Percentiles rank a stretch among this genome's conserved stretches.
Conservation (phyloP, 2,329 filamentous ascomycete genomes). For the Colletotrichum orchidophilum region DNA sequence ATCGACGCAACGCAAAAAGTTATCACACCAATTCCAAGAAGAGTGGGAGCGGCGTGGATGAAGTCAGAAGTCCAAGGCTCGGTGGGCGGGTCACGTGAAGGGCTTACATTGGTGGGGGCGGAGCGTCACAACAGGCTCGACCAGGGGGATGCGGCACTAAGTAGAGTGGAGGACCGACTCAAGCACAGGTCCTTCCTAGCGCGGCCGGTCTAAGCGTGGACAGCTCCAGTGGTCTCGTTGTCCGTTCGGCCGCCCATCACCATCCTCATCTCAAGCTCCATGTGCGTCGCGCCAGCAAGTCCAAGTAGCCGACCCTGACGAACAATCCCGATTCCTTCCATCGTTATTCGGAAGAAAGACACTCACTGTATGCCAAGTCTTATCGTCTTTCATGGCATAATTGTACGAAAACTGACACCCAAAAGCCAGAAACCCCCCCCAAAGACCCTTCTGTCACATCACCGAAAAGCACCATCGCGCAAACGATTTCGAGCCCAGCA, state of each 20-base stretch:
- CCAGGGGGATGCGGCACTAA: slow-evolving; percentile 6
- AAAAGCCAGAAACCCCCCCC: not conserved
- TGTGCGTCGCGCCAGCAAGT: slow-evolving; percentile 1
- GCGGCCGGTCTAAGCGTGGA: slow-evolving; percentile 23
- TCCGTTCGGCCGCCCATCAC: slow-evolving; percentile 22
- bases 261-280: slow-evolving; percentile 7
- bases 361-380: not conserved
- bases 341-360: not conserved
- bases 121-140: slow-evolving; percentile 17
- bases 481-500: slow-evolving; percentile 56
- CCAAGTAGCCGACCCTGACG: not conserved
- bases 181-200: slow-evolving; percentile 8
- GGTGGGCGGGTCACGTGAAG: slow-evolving; percentile 34
- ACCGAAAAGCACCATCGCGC: slow-evolving; percentile 30
- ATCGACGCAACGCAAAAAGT: slow-evolving; percentile 31
- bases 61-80: slow-evolving; percentile 31
- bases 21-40: slow-evolving; percentile 4
- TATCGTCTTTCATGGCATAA: not conserved
- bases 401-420: not conserved
- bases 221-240: slow-evolving; percentile 31
- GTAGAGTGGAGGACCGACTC: slow-evolving; percentile 21
- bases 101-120: slow-evolving; percentile 32
- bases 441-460: slow-evolving; percentile 30
- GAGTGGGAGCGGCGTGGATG: slow-evolving; percentile 27
- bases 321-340: not conserved